A percentile compares a stretch with the other conserved stretches of the same genome.
Evolutionary conservation across 805 yeast genomes (phyloP).

Genomic region (Lachancea meyersii): DNA sequence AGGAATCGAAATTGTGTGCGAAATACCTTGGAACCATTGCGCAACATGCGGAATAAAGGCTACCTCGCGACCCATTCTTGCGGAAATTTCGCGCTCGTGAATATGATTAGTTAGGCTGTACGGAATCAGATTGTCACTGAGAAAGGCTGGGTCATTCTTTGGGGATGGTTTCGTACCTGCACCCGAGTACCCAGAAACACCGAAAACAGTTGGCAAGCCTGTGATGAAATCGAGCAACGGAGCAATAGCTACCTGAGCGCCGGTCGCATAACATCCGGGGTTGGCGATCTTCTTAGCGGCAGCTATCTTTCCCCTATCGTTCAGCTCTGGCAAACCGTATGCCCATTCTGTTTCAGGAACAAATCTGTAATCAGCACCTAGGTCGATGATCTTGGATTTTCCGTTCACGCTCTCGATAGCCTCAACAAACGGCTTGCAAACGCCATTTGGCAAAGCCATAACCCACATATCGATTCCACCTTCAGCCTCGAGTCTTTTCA

Average conservation of each 20-base stretch:
- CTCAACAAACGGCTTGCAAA: constrained; percentile 80
- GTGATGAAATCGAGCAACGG: constrained; percentile 67
- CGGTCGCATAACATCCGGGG: constrained; percentile 99
- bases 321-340: constrained; percentile 93
- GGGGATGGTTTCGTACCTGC: constrained; percentile 99
- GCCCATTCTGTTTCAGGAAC: constrained; percentile 84
- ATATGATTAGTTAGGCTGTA: constrained; percentile 94
- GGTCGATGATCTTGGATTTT: constrained; percentile 76
- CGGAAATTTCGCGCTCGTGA: constrained; percentile 89
- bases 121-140: constrained; percentile 83
- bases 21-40: constrained; percentile 98
- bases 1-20: constrained; percentile 88
- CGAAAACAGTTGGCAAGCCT: constrained; percentile 81
- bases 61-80: constrained; percentile 68
- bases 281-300: constrained; percentile 79
- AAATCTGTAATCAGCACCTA: constrained; percentile 94
- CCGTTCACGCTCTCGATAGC: constrained; percentile 68
- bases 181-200: constrained; percentile 97
- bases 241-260: constrained; percentile 86
- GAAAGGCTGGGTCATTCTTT: constrained; percentile 74
- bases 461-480: constrained; percentile 93
- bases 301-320: constrained; percentile 58
- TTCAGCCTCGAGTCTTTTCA: constrained; percentile 65
- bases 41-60: constrained; percentile 98
- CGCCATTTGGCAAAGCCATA: constrained; percentile 98